Conservation (phyloP, 345 rosid genomes). For the Toxicodendron radicans region DNA sequence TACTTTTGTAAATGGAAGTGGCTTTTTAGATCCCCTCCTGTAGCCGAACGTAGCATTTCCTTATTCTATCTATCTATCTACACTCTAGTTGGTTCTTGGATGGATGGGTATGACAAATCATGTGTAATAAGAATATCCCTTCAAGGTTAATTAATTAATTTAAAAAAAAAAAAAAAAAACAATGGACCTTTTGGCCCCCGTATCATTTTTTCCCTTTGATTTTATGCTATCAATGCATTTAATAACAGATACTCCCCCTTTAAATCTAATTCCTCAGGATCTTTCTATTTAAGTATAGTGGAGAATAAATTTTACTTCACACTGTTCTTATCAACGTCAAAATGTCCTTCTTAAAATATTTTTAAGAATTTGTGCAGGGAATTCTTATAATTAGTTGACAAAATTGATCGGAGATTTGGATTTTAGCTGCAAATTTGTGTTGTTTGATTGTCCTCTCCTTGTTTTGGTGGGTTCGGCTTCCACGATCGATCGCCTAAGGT, state of each 20-base stretch:
- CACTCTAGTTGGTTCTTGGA: neutral
- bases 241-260: neutral
- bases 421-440: too few species aligned
- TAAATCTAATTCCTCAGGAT: neutral
- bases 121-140: constrained; percentile 29
- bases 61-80: constrained; percentile 8
- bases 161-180: neutral
- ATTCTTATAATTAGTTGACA: neutral
- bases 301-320: neutral
- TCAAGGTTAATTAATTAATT: neutral
- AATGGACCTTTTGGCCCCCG: neutral
- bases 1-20: constrained; percentile 38
- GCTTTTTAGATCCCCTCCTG: constrained; percentile 37
- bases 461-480: constrained; percentile 22
- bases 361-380: too few species aligned
- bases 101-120: neutral
- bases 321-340: neutral
- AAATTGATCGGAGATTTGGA: constrained; percentile 40
- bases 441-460: constrained; percentile 11
- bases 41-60: constrained; percentile 29
- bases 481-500: constrained; percentile 28
- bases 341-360: too few species aligned
- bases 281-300: constrained; percentile 19
- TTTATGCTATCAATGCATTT: neutral
- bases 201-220: constrained; percentile 5